These are phyloP conservation scores for Eugenia klotzschiana DNA, from an alignment of 441 rosid genomes.

Conservation along the genomic window DNA sequence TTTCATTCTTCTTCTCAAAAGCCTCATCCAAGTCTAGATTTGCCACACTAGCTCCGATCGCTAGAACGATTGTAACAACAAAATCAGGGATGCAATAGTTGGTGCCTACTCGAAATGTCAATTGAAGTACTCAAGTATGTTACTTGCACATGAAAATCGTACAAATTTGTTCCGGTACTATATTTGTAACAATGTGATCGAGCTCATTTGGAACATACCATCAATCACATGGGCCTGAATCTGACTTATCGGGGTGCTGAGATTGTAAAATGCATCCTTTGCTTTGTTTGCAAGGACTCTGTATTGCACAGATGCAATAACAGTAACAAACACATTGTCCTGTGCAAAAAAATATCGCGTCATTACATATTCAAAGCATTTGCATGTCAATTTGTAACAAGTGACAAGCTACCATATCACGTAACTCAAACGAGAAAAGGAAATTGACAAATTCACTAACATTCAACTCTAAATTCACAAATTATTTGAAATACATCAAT, in stretches of 20 bases:
- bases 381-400: neutral
- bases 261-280: constrained; percentile 34
- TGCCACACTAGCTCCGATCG: constrained; percentile 48
- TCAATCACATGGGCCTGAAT: constrained; percentile 34
- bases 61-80: constrained; percentile 3
- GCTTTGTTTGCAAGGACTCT: constrained; percentile 42
- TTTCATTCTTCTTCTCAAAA: constrained; percentile 51
- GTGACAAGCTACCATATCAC: neutral
- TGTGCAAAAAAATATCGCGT: neutral
- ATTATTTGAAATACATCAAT: neutral
- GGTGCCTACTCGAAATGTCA: too few relatives aligned
- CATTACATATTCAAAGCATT: neutral
- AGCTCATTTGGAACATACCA: too few relatives aligned
- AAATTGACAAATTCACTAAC: neutral
- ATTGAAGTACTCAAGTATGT: neutral
- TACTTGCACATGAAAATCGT: neutral
- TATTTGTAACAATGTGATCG: too few relatives aligned
- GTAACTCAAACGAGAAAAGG: neutral
- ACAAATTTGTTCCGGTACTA: neutral
- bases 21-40: constrained; percentile 36
- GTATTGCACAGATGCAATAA: constrained; percentile 58
- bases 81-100: neutral
- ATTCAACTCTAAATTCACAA: neutral
- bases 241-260: constrained; percentile 40
- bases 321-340: constrained; percentile 61